Conservation (phyloP, 2,329 filamentous ascomycete species). For the Talaromyces sp. region DNA sequence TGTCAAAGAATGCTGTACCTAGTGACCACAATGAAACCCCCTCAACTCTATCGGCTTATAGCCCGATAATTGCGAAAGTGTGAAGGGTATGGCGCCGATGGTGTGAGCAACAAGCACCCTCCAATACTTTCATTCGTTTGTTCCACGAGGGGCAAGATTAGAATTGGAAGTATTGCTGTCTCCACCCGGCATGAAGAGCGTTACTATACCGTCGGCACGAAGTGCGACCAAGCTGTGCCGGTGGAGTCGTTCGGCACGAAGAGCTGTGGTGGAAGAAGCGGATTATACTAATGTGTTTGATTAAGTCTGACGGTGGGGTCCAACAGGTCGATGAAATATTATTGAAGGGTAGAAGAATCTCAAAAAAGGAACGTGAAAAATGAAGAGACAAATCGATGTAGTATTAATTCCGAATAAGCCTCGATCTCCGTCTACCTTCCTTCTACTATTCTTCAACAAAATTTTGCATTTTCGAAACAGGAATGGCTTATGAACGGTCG, state of each 20-base stretch:
- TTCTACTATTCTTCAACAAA: not conserved
- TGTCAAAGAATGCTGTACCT: not conserved
- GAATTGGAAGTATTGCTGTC: not conserved
- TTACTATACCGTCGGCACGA: slow-evolving; percentile 21
- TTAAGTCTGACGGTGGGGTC: not conserved
- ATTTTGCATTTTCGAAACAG: not conserved
- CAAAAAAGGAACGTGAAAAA: not conserved
- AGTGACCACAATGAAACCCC: not conserved
- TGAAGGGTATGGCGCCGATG: not conserved
- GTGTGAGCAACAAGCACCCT: not conserved
- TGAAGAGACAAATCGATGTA: not conserved
- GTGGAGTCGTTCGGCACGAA: slow-evolving; percentile 21
- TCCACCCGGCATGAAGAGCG: slow-evolving; percentile 5
- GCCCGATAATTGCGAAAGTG: not conserved
- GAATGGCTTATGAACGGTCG: not conserved
- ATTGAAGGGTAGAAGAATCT: not conserved
- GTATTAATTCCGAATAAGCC: not conserved
- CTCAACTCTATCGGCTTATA: not conserved
- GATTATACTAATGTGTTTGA: not conserved
- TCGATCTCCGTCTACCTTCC: not conserved
- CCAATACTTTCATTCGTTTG: not conserved
- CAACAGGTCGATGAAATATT: not conserved
- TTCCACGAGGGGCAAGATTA: not conserved
- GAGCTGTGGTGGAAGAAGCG: slow-evolving; percentile 1
- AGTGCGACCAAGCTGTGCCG: slow-evolving; percentile 20